phyloP scores from a whole-genome alignment of 148 eudicot genomes.

The Arctostaphylos glauca region DNA sequence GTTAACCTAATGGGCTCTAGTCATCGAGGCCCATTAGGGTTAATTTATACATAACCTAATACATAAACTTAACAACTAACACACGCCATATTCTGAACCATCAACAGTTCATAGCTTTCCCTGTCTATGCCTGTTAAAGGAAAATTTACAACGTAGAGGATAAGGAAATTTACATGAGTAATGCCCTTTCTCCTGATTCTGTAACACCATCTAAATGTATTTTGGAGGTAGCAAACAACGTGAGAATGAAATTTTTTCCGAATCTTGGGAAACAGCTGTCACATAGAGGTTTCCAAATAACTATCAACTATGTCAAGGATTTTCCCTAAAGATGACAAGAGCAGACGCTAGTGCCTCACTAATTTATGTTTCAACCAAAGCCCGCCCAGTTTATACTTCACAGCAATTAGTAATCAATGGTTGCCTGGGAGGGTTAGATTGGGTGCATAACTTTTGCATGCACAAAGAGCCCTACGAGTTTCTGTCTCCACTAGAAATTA shows the following conservation, averaged over 20 bases:
- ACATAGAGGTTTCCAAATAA: not conserved
- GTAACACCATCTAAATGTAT: not conserved
- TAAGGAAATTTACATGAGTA: not conserved
- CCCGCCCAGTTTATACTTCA: too few relatives aligned
- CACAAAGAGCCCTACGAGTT: not conserved
- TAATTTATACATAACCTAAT: not conserved
- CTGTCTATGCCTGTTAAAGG: not conserved
- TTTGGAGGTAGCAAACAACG: not conserved
- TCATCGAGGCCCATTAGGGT: too few relatives aligned
- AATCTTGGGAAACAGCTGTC: not conserved
- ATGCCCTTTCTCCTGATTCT: not conserved
- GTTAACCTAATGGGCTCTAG: too few relatives aligned
- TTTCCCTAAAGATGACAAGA: not conserved
- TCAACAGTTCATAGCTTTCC: not conserved
- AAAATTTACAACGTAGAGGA: not conserved
- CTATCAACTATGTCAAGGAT: not conserved
- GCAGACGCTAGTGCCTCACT: not conserved
- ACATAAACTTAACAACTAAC: too few relatives aligned
- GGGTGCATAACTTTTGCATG: not conserved
- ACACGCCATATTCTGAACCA: too few relatives aligned
- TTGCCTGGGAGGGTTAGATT: too few relatives aligned
- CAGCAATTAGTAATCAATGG: too few relatives aligned
- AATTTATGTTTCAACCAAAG: not conserved
- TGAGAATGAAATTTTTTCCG: not conserved
- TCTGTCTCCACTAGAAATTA: not conserved